These are phyloP conservation scores for Powellomyces hirtus DNA, from an alignment of 192 early-diverging fungal species.

Conservation along the genomic window DNA sequence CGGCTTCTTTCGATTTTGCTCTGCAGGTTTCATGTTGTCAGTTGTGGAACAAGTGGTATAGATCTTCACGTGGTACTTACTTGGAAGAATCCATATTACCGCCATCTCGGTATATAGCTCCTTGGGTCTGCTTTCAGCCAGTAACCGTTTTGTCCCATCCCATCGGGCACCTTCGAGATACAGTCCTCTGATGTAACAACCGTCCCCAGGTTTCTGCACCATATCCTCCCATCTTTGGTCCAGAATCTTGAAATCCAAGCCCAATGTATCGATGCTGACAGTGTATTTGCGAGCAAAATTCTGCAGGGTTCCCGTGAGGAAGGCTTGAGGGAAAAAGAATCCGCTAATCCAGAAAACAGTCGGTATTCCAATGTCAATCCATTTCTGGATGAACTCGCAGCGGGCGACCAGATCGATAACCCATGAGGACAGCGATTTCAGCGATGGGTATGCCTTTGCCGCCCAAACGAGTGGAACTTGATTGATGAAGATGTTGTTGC, in stretches of 20 bases:
- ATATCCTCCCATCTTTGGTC: slow-evolving; percentile 54
- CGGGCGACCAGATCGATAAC: slow-evolving; percentile 50
- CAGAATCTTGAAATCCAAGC: slow-evolving; percentile 58
- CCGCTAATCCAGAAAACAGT: slow-evolving; percentile 59
- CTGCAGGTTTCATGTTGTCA: not conserved
- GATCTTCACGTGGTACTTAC: slow-evolving; percentile 1
- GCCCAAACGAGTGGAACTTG: slow-evolving; percentile 51
- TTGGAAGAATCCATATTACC: slow-evolving; percentile 58
- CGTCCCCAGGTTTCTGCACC: slow-evolving; percentile 47
- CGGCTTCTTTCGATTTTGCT: slow-evolving; percentile 52
- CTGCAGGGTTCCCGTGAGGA: slow-evolving; percentile 59
- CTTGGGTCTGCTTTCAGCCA: slow-evolving; percentile 55
- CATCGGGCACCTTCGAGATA: slow-evolving; percentile 61
- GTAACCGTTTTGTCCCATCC: slow-evolving; percentile 37
- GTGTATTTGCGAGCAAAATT: slow-evolving; percentile 62
- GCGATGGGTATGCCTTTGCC: slow-evolving; percentile 57
- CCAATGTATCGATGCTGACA: slow-evolving; percentile 54
- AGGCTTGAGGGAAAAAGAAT: slow-evolving; percentile 65
- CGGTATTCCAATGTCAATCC: slow-evolving; percentile 58
- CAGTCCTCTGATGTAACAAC: slow-evolving; percentile 61
- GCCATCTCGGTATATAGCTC: slow-evolving; percentile 62
- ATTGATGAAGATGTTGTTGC: slow-evolving; percentile 59
- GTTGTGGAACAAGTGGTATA: not conserved
- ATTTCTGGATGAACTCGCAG: slow-evolving; percentile 56
- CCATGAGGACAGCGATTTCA: slow-evolving; percentile 56